Base-by-base conservation (phyloP, 768 basidiomycete genomes). In the Russula vinacea region DNA sequence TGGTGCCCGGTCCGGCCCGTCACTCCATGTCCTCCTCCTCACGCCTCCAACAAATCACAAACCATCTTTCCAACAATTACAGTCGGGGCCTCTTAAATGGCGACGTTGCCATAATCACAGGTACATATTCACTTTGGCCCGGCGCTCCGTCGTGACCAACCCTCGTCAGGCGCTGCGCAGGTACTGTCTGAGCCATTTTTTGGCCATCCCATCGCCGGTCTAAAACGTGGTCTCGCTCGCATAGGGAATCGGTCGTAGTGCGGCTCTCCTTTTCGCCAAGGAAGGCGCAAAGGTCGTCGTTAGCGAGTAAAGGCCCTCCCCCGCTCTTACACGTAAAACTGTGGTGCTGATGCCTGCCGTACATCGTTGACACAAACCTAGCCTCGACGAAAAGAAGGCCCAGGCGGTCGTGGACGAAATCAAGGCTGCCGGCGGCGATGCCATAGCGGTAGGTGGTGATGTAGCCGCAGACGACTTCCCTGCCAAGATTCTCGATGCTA, bases 271-370 rank as follows among this genome's bases (percentile, higher is more conserved):
- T 47, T 93, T 92, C 69, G 88, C 90, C 5, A 85, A 85, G 66
- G 92, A 94, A 72, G 92, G 92, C 19, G 91, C 92, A 17, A 93
- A 89, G 72, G 85, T 94, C 56, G 90, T 94, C 68, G 86, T 88
- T 56, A 85, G 86, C 81, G 92, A 94, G 87, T 92, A 59, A 73
- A 78, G 67, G 40, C n/a, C n/a, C 13, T 17, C 19, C 10, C 22
- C 13, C 4, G 22, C 32, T 19, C 51, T 60, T 66, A 57, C 56
- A 62, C 60, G 54, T 62, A 52, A 62, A 53, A 11, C 22, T 35
- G 40, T 37, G 58, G 40, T 49, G 62, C 42, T 63, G 37, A 45
- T 56, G 57, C 22, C 26, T 42, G n/a, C 37, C 59, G 19, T 54
- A 2, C 24, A 52, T 59, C 63, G 58, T 58, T 32, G 35, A 56